Evolutionary conservation across 192 early-diverging fungal species (phyloP).

Genomic region (Physocladia obscura): DNA sequence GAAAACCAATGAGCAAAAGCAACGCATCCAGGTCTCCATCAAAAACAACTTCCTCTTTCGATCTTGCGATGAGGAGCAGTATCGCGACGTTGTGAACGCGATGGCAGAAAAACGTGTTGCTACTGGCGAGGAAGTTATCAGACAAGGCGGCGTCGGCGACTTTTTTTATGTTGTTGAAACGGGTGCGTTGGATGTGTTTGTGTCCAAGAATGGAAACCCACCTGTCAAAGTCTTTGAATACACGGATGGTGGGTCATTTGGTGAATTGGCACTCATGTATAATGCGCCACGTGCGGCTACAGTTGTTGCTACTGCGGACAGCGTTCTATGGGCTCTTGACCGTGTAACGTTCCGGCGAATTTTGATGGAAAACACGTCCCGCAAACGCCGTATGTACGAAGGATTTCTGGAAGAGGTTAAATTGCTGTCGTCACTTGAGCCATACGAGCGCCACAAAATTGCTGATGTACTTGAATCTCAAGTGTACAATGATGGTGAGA

Average conservation of each 20-base stretch:
- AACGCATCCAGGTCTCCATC: constrained; percentile 83
- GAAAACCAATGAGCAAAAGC: constrained; percentile 82
- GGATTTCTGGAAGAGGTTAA: constrained; percentile 94
- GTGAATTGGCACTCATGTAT: constrained; percentile 99
- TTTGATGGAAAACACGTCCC: constrained; percentile 96
- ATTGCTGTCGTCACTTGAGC: constrained; percentile 85
- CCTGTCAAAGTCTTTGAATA: constrained; percentile 80
- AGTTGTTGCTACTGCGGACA: constrained; percentile 78
- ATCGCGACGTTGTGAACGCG: constrained; percentile 91
- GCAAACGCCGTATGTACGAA: constrained; percentile 96
- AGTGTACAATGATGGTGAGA: constrained; percentile 79
- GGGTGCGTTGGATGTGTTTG: constrained; percentile 90
- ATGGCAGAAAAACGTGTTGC: constrained; percentile 88
- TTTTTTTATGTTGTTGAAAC: constrained; percentile 97
- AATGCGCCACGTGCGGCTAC: constrained; percentile 98
- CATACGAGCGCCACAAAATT: constrained; percentile 99
- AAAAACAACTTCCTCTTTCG: constrained; percentile 92
- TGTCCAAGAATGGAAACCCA: constrained; percentile 65
- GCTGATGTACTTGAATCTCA: constrained; percentile 95
- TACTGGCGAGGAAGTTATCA: constrained; percentile 79
- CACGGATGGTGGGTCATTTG: constrained; percentile 88
- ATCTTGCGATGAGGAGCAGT: constrained; percentile 93
- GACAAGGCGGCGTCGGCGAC: constrained; percentile 95
- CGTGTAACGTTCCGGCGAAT: constrained; percentile 96
- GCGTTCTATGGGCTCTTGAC: constrained; percentile 95